These are phyloP conservation scores for Knoxdaviesia capensis DNA, from an alignment of 2,329 filamentous ascomycete species.

Conservation along the genomic window DNA sequence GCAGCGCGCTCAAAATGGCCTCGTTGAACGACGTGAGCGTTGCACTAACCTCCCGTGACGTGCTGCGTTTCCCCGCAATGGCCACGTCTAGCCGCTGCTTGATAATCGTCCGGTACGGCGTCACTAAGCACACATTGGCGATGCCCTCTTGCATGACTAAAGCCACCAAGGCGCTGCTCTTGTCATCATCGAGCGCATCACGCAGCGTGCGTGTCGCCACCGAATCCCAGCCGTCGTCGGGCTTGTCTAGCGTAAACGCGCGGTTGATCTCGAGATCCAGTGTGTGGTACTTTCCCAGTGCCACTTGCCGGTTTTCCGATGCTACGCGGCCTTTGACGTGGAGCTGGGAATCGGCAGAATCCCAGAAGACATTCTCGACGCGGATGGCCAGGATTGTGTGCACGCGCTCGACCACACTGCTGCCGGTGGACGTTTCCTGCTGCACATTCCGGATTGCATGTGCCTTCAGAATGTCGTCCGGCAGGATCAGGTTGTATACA, in stretches of 20 bases:
- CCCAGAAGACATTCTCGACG: constrained; percentile 37
- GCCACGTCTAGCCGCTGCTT: constrained; percentile 43
- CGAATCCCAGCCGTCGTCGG: constrained; percentile 65
- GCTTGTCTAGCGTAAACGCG: constrained; percentile 76
- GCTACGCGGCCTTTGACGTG: constrained; percentile 34
- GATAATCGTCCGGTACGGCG: constrained; percentile 57
- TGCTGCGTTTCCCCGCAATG: constrained; percentile 36
- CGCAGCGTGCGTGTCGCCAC: constrained; percentile 60
- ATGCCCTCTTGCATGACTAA: constrained; percentile 85
- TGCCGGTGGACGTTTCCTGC: constrained; percentile 24
- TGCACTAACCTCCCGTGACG: constrained; percentile 13
- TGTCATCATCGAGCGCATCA: constrained; percentile 61
- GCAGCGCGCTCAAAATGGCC: constrained; percentile 52
- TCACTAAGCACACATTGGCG: constrained; percentile 68
- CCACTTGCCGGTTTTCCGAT: constrained; percentile 30
- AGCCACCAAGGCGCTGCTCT: constrained; percentile 66
- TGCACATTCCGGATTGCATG: constrained; percentile 36
- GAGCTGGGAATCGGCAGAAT: constrained; percentile 31
- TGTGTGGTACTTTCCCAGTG: constrained; percentile 35
- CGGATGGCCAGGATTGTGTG: constrained; percentile 35
- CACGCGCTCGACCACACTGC: constrained; percentile 27
- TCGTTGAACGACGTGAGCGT: constrained; percentile 41
- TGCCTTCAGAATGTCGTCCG: constrained; percentile 30
- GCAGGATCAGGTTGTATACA: constrained; percentile 37
- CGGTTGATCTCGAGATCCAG: constrained; percentile 71